A percentile compares a stretch with the other conserved stretches of the same genome.
Evolutionary conservation across 164 flowering plant species (phyloP).

Genomic region (Vitis amurensis): DNA sequence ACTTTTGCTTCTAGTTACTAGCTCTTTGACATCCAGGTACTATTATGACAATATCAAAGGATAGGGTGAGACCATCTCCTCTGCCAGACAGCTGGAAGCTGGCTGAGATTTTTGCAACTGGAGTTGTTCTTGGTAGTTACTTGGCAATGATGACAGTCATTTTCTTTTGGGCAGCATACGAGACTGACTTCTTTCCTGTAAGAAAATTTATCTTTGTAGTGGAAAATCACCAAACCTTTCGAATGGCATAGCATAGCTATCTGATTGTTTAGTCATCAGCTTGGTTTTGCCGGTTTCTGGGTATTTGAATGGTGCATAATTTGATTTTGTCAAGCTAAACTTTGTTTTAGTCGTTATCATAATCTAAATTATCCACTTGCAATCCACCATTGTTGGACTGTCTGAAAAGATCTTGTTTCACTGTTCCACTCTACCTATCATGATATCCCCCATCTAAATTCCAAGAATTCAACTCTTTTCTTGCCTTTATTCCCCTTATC

Average conservation of each 20-base stretch:
- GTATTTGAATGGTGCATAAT: too few relatives aligned
- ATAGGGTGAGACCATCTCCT: conserved; percentile 89
- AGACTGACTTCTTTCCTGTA: conserved; percentile 90
- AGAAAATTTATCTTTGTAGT: background rate
- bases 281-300: too few relatives aligned
- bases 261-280: background rate
- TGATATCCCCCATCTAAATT: background rate
- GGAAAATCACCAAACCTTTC: background rate
- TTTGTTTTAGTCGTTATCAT: background rate
- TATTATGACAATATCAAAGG: conserved; percentile 93
- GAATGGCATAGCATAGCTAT: background rate
- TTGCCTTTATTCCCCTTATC: background rate
- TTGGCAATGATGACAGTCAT: conserved; percentile 92
- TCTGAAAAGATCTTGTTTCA: background rate
- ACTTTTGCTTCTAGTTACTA: conserved; percentile 3
- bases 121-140: conserved; percentile 82
- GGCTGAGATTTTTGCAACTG: conserved; percentile 85
- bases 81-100: conserved; percentile 92
- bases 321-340: too few relatives aligned
- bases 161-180: conserved; percentile 90
- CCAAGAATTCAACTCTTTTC: background rate
- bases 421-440: background rate
- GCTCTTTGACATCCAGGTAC: conserved; percentile 59
- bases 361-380: background rate
- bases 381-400: background rate